Evolutionary conservation across 2,329 filamentous ascomycete genomes (phyloP).

Genomic region (Macroventuria anomochaeta): DNA sequence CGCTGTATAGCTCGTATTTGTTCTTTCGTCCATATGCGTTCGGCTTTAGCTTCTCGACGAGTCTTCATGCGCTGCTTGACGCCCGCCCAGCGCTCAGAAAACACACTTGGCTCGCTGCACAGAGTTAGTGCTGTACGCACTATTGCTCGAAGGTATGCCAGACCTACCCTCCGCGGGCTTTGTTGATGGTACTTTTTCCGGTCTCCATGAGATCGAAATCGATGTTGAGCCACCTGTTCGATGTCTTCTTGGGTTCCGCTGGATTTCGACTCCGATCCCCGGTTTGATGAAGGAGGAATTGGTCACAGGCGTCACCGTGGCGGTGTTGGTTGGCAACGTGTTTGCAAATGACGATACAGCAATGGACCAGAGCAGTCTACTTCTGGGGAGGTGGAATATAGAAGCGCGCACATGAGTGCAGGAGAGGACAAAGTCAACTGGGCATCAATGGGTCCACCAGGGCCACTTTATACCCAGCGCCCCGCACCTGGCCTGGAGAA

Average conservation of each 20-base stretch:
- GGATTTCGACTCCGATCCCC: slow-evolving; percentile 2
- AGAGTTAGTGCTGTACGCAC: background rate
- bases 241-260: background rate
- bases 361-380: background rate
- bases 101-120: background rate
- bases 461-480: background rate
- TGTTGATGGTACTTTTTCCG: slow-evolving; percentile 26
- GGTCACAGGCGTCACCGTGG: slow-evolving; percentile 4
- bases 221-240: slow-evolving; percentile 25
- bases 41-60: slow-evolving; percentile 10
- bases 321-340: slow-evolving; percentile 21
- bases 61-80: slow-evolving; percentile 4
- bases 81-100: background rate
- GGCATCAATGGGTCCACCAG: background rate
- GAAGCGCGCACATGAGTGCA: background rate
- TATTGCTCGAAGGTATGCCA: background rate
- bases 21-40: slow-evolving; percentile 15
- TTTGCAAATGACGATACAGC: background rate
- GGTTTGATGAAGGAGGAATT: background rate
- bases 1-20: slow-evolving; percentile 18
- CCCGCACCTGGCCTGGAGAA: background rate
- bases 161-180: slow-evolving; percentile 9
- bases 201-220: slow-evolving; percentile 30
- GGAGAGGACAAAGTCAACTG: background rate
- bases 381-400: background rate